Evolutionary conservation across 2,329 filamentous ascomycete genomes (phyloP).

Genomic region (Microsporum canis): DNA sequence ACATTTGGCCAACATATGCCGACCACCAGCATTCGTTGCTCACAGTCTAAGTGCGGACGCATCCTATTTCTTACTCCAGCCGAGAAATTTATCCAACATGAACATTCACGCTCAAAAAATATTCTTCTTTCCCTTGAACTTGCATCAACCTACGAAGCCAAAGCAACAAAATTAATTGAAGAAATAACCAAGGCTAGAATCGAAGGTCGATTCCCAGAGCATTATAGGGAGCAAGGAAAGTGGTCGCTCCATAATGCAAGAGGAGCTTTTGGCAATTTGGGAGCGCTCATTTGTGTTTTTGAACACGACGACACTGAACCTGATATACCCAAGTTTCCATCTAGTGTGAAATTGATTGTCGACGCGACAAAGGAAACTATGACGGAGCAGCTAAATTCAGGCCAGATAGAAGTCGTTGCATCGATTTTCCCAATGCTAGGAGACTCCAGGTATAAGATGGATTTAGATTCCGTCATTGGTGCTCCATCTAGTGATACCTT

Average conservation of each 20-base stretch:
- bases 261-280: conserved; percentile 46
- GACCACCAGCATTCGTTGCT: conserved; percentile 60
- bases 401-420: conserved; percentile 40
- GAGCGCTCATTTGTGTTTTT: conserved; percentile 38
- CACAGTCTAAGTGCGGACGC: conserved; percentile 31
- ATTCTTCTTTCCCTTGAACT: conserved; percentile 59
- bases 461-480: conserved; percentile 55
- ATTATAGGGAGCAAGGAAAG: conserved; percentile 65
- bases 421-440: conserved; percentile 62
- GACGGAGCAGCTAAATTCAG: conserved; percentile 22
- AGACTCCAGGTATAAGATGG: conserved; percentile 42
- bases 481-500: conserved; percentile 64
- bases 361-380: conserved; percentile 24
- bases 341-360: conserved; percentile 29
- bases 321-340: conserved; percentile 41
- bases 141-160: conserved; percentile 65
- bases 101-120: conserved; percentile 8
- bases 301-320: conserved; percentile 32
- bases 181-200: conserved; percentile 78
- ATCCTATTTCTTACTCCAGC: conserved; percentile 29
- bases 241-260: conserved; percentile 68
- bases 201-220: conserved; percentile 71
- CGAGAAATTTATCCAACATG: conserved; percentile 12
- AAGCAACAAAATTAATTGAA: conserved; percentile 64
- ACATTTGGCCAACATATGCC: conserved; percentile 62